Evolutionary conservation across 345 rosid genomes (phyloP).

Genomic region (Sisymbrium irio): DNA sequence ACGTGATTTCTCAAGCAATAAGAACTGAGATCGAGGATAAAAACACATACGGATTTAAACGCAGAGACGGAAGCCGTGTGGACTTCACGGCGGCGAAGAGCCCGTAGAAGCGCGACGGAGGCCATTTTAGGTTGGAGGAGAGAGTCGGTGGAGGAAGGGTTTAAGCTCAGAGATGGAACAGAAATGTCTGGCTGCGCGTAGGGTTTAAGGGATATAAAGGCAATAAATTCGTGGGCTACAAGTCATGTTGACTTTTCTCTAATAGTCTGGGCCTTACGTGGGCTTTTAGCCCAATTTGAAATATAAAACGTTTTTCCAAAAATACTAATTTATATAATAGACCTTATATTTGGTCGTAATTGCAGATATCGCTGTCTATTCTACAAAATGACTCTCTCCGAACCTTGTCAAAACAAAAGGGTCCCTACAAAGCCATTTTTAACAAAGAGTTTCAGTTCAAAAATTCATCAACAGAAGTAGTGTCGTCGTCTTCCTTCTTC

Average conservation of each 20-base stretch:
- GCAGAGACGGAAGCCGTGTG: constrained; percentile 47
- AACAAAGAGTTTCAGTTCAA: constrained; percentile 29
- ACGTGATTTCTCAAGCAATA: neutral
- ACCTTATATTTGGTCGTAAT: neutral
- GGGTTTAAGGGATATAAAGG: constrained; percentile 32
- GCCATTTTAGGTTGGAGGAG: constrained; percentile 40
- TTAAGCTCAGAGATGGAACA: constrained; percentile 18
- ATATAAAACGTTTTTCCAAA: neutral
- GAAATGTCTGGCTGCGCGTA: constrained; percentile 22
- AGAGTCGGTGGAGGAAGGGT: constrained; percentile 30
- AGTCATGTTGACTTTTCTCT: constrained; percentile 12
- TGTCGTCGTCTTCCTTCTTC: constrained; percentile 32
- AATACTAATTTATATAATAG: neutral
- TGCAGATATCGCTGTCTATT: neutral
- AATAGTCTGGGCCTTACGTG: constrained; percentile 9
- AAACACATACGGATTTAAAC: constrained; percentile 42
- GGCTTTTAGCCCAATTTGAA: neutral
- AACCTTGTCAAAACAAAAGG: neutral
- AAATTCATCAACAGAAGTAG: constrained; percentile 34
- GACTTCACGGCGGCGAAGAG: constrained; percentile 46
- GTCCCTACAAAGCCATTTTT: neutral
- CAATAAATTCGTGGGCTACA: constrained; percentile 30
- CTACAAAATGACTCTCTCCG: constrained; percentile 11
- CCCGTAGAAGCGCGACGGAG: constrained; percentile 43
- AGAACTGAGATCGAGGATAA: neutral